phyloP scores from a whole-genome alignment of 768 basidiomycete species.

The Boletus patriciae region DNA sequence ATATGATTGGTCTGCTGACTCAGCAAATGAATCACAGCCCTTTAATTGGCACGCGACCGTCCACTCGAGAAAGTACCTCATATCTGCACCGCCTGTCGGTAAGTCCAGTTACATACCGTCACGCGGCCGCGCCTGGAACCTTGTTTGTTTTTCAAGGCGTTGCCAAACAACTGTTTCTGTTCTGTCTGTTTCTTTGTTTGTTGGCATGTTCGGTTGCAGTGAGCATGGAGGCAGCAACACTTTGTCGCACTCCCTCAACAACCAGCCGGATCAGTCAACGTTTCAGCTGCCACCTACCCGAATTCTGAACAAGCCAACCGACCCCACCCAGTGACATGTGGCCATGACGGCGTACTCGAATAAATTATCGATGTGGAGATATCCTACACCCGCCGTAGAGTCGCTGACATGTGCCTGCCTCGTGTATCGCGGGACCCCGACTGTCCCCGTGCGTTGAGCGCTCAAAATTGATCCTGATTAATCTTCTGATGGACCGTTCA shows the following conservation, averaged over 20 bases:
- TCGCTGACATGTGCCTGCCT: slow-evolving; percentile 14
- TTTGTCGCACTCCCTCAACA: neutral
- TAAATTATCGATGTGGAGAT: neutral
- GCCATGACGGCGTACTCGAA: too few relatives aligned
- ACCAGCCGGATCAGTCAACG: neutral
- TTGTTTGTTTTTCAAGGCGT: slow-evolving; percentile 14
- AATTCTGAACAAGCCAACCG: neutral
- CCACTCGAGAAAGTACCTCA: too few relatives aligned
- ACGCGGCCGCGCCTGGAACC: too few relatives aligned
- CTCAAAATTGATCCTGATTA: slow-evolving; percentile 16
- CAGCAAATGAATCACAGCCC: slow-evolving; percentile 4
- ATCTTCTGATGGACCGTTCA: slow-evolving; percentile 13
- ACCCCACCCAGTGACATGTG: too few relatives aligned
- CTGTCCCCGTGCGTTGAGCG: neutral
- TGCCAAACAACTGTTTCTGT: slow-evolving; percentile 19
- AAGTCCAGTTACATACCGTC: too few relatives aligned
- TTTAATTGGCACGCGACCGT: slow-evolving; percentile 19
- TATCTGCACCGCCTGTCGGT: too few relatives aligned
- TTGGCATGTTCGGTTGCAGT: neutral
- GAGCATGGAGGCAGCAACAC: neutral
- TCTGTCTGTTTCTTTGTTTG: neutral
- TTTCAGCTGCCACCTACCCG: neutral
- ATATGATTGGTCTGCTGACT: slow-evolving; percentile 36
- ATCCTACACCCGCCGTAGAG: neutral
- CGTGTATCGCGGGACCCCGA: slow-evolving; percentile 22